Conservation (phyloP, 768 basidiomycete species). For the Suillus luteus region DNA sequence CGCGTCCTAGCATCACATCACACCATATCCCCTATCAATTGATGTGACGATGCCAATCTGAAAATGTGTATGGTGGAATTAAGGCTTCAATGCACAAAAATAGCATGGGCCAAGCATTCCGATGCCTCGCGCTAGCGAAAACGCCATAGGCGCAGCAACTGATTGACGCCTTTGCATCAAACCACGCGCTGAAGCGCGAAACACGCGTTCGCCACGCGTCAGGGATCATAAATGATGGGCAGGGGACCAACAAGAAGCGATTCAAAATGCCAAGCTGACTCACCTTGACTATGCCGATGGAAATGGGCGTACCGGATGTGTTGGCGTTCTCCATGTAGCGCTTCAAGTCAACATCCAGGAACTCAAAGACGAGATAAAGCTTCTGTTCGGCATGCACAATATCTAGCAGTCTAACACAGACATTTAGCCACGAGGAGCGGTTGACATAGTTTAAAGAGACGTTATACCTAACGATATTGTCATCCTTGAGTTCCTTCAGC, state of each 20-base stretch:
- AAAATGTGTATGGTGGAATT: constrained; percentile 8
- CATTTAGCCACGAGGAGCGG: constrained; percentile 18
- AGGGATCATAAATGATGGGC: constrained; percentile 16
- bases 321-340: constrained; percentile 93
- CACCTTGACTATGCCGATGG: constrained; percentile 79
- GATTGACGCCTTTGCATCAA: constrained; percentile 14
- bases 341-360: constrained; percentile 95
- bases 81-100: neutral
- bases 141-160: constrained; percentile 4
- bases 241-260: constrained; percentile 1
- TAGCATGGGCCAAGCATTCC: constrained; percentile 1
- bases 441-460: neutral
- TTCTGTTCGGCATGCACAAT: constrained; percentile 98
- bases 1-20: neutral
- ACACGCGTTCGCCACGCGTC: constrained; percentile 35
- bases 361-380: constrained; percentile 97
- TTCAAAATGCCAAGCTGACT: constrained; percentile 26
- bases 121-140: neutral
- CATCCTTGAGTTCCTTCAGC: constrained; percentile 94
- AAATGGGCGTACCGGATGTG: constrained; percentile 69
- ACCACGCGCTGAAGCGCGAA: constrained; percentile 10
- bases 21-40: constrained; percentile 21
- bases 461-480: constrained; percentile 88
- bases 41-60: constrained; percentile 21
- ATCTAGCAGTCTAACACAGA: constrained; percentile 72